Evolutionary conservation across 1,139 yeast genomes (phyloP).

Genomic region (Debaryomyces subglobosus): DNA sequence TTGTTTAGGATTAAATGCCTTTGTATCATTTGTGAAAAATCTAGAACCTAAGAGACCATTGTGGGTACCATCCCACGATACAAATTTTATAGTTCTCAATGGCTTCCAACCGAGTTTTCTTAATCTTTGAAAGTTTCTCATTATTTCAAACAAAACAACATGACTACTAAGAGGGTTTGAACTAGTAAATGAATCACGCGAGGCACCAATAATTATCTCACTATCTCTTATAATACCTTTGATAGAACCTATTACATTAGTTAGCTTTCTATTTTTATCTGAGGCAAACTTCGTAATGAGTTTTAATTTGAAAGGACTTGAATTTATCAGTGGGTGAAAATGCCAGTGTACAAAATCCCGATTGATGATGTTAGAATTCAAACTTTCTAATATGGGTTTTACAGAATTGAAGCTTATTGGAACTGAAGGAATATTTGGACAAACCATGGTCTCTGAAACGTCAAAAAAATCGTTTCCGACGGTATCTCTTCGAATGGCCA

Average conservation of each 20-base stretch:
- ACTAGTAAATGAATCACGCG: constrained; percentile 43
- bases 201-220: constrained; percentile 45
- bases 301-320: constrained; percentile 20
- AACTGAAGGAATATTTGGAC: constrained; percentile 31
- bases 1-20: constrained; percentile 23
- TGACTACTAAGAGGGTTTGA: constrained; percentile 46
- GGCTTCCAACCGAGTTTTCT: constrained; percentile 48
- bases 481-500: constrained; percentile 29
- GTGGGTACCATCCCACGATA: constrained; percentile 48
- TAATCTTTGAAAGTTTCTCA: constrained; percentile 40
- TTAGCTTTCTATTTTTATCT: constrained; percentile 22
- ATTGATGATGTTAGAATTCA: constrained; percentile 13
- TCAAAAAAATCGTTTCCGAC: constrained; percentile 12
- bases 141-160: constrained; percentile 44
- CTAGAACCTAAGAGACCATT: constrained; percentile 40
- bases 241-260: constrained; percentile 39
- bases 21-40: constrained; percentile 25
- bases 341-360: constrained; percentile 29
- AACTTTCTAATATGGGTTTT: constrained; percentile 36
- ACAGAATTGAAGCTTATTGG: constrained; percentile 40
- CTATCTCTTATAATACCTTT: constrained; percentile 48
- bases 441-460: constrained; percentile 7
- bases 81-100: constrained; percentile 42
- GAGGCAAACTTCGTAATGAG: constrained; percentile 22
- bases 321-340: constrained; percentile 23